Percentiles rank a stretch among this genome's conserved stretches.
Conservation (phyloP, 305 asterid species). For the Fraxinus sp. region DNA sequence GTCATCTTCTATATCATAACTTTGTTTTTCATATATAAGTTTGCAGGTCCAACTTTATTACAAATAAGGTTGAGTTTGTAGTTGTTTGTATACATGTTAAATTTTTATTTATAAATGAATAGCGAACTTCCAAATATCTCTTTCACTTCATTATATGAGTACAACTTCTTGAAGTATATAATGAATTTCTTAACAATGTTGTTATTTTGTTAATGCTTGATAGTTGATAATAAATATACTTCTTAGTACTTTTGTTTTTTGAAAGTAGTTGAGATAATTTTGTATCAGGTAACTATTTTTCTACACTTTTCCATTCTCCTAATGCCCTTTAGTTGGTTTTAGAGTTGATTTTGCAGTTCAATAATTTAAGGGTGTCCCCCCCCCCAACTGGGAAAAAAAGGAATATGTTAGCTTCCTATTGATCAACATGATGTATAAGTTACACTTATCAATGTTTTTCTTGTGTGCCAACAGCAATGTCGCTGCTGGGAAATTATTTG, state of each 20-base stretch:
- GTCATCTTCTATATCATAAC: neutral
- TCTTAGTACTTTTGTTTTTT: constrained; percentile 5
- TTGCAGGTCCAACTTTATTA: neutral
- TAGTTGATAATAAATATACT: neutral
- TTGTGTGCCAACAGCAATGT: constrained; percentile 66
- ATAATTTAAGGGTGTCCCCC: neutral
- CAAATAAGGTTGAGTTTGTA: neutral
- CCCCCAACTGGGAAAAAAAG: neutral
- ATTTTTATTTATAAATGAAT: neutral
- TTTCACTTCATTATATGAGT: neutral
- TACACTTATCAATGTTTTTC: constrained; percentile 20
- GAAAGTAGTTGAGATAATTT: neutral
- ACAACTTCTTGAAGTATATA: neutral
- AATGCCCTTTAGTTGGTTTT: neutral
- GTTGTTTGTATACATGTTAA: neutral
- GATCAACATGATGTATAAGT: neutral
- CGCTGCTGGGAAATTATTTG: constrained; percentile 96
- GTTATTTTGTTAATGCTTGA: neutral
- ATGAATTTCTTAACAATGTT: neutral
- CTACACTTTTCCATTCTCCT: neutral
- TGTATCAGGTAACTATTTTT: neutral
- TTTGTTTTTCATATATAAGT: neutral
- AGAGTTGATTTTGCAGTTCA: neutral
- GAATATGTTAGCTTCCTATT: neutral
- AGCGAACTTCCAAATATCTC: neutral